A percentile compares a stretch with the other conserved stretches of the same genome.
These are phyloP conservation scores for Candida ponderosae DNA, from an alignment of 805 yeast species.

Conservation along the genomic window DNA sequence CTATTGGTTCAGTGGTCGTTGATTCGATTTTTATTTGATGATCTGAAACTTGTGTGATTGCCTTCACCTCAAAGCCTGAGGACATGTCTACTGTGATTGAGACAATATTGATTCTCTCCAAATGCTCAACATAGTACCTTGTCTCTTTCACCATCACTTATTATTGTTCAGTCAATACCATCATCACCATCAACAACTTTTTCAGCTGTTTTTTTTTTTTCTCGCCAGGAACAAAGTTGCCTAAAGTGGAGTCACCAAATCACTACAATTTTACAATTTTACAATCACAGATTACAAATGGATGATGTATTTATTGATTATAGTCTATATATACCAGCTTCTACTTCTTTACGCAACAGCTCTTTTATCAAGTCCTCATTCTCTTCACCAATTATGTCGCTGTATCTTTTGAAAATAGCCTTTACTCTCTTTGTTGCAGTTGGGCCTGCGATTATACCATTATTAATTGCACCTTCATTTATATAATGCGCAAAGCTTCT, in stretches of 20 bases:
- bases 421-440: constrained; percentile 34
- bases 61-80: not conserved
- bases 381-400: constrained; percentile 39
- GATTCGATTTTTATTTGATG: too few relatives aligned
- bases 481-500: constrained; percentile 46
- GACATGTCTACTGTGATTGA: not conserved
- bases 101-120: not conserved
- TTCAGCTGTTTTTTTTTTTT: too few relatives aligned
- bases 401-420: constrained; percentile 37
- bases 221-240: too few relatives aligned
- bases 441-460: constrained; percentile 29
- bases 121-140: not conserved
- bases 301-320: too few relatives aligned
- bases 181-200: too few relatives aligned
- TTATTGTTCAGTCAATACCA: too few relatives aligned
- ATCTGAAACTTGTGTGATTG: not conserved
- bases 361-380: constrained; percentile 20
- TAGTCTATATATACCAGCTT: too few relatives aligned
- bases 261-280: too few relatives aligned
- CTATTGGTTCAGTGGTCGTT: too few relatives aligned
- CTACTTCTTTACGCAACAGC: constrained; percentile 8
- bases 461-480: constrained; percentile 37
- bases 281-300: too few relatives aligned
- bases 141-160: too few relatives aligned
- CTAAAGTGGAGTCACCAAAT: too few relatives aligned